These are phyloP conservation scores for Alliaria petiolata DNA, from an alignment of 345 rosid genomes.

Conservation along the genomic window DNA sequence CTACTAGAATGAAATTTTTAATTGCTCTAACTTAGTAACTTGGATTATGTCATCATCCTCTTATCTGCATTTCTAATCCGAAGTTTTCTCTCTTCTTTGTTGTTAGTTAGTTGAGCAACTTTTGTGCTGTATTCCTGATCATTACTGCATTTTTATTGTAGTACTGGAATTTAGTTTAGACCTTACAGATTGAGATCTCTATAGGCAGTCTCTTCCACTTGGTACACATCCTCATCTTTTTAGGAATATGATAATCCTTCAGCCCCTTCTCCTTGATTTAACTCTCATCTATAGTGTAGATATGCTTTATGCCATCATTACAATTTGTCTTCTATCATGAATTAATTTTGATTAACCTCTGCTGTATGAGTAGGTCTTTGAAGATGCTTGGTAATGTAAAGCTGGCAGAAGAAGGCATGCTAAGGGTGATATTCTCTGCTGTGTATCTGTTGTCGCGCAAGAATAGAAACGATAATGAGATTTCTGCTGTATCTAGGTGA, in stretches of 20 bases:
- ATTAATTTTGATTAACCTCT: constrained; percentile 6
- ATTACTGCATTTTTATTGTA: constrained; percentile 7
- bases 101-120: neutral
- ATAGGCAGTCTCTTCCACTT: no score
- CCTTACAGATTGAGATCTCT: constrained; percentile 11
- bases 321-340: neutral
- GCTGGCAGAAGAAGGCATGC: constrained; percentile 89
- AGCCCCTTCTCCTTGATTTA: neutral
- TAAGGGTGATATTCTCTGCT: constrained; percentile 74
- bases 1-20: neutral
- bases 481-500: constrained; percentile 88
- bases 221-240: no score
- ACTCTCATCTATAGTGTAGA: constrained; percentile 7
- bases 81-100: neutral
- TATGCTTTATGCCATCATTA: constrained; percentile 5
- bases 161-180: constrained; percentile 10
- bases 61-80: neutral
- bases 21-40: neutral
- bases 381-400: constrained; percentile 71
- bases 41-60: constrained; percentile 3
- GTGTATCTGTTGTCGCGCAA: constrained; percentile 65
- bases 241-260: constrained; percentile 7
- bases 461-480: constrained; percentile 66
- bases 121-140: neutral
- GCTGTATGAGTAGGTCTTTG: constrained; percentile 63